Evolutionary conservation across 2,329 filamentous ascomycete species (phyloP).

Genomic region (Hypocreales sp.): DNA sequence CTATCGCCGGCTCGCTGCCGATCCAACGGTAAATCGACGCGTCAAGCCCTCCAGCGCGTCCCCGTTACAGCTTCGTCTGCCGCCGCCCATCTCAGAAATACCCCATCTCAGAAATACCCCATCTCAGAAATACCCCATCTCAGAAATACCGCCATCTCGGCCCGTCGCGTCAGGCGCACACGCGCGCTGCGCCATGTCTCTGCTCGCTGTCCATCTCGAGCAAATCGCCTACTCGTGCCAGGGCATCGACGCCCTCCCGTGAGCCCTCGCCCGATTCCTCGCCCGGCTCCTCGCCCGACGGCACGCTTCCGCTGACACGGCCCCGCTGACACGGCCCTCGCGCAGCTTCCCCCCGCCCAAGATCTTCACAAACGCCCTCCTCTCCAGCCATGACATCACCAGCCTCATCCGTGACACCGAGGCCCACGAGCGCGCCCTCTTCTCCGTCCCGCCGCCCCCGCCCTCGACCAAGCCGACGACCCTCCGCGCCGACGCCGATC

Average conservation of each 20-base stretch:
- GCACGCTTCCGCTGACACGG: slow-evolving; percentile 9
- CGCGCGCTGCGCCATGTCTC: slow-evolving; percentile 38
- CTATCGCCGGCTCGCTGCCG: no score
- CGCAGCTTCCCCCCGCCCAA: slow-evolving; percentile 74
- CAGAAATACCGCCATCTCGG: no score
- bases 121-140: no score
- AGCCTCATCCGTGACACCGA: slow-evolving; percentile 91
- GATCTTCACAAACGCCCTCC: slow-evolving; percentile 86
- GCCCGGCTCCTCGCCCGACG: no score
- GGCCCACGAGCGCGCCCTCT: slow-evolving; percentile 82
- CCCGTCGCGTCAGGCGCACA: no score
- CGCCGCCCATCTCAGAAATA: no score
- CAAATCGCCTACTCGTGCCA: slow-evolving; percentile 64
- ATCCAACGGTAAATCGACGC: no score
- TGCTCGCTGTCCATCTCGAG: slow-evolving; percentile 56
- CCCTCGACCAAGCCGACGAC: slow-evolving; percentile 30
- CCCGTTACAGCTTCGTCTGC: no score
- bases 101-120: no score
- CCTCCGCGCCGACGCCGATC: slow-evolving; percentile 17
- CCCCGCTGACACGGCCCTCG: slow-evolving; percentile 1
- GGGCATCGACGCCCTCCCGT: slow-evolving; percentile 63
- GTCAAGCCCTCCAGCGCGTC: no score
- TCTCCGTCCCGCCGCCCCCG: slow-evolving; percentile 71
- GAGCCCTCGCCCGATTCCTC: no score
- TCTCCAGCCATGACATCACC: slow-evolving; percentile 83